Evolutionary conservation across 2,329 filamentous ascomycete species (phyloP), one percentile per base, ranked within the genome.

Genomic region (Cladorrhinum sp.): DNA sequence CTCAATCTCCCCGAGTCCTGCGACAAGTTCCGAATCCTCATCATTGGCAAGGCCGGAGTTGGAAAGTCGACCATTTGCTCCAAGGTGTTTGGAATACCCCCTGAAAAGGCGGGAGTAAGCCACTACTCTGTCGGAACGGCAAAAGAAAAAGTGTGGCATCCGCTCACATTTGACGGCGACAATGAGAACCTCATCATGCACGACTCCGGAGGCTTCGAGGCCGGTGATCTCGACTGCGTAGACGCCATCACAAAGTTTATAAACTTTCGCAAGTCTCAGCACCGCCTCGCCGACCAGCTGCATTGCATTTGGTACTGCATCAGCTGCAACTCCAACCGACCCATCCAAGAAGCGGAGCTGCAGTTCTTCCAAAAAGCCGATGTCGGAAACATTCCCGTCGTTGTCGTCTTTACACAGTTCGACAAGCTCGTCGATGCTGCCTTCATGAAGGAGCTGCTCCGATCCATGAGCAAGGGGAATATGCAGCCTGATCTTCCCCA

Each of bases 271-370:
- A 49, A 49, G 18, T 6, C 10, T 3, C 45, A 49, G 20, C 45
- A 20, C 18, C 45, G 18, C 8, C 45, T 49, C 18, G 45, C 45
- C 22, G 45, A 49, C 18, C 45, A 49, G 22, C 22, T 49, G 12
- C 45, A 49, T 12, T 49, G 45, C 45, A 49, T 49, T 24, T 49
- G 45, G 45, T 49, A 49, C 45, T 49, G 45, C 45, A 49, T 49
- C 22, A 22, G 18, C 45, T 49, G 45, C 18, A 49, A 24, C 18
- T 49, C 45, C 18, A 49, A 49, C 45, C 45, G 45, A 12, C 45
- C 45, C 7, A 49, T 49, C 13, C 45, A 49, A 12, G 45, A 49
- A 18, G 45, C 45, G 13, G 45, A 49, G 45, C 45, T 49, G 3
- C 18, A 49, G 45, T 49, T 49, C 22, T 49, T 49, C 45, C 18